Evolutionary conservation across 2,329 filamentous ascomycete genomes (phyloP), one percentile per base, ranked within the genome.

Genomic region (Pestalotiopsis sp.): DNA sequence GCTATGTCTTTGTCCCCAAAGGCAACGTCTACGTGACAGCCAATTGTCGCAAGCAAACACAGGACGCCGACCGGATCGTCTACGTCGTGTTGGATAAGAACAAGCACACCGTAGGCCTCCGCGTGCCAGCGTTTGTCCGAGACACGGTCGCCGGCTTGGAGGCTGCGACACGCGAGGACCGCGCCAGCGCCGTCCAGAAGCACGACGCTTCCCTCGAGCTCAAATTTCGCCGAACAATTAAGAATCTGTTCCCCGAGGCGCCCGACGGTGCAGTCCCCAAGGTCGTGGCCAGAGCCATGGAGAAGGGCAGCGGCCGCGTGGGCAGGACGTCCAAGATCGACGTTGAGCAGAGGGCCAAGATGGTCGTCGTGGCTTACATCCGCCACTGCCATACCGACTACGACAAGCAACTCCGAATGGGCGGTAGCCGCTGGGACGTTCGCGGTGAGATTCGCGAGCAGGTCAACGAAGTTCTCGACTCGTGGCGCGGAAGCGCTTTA

Each of bases 281-380:
- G 3, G 76, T 86, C 13, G 71, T 86, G 2, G 76, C 71, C 56
- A 81, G 82, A 56, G 79, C 85, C 0, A 81, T 85, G 70, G 72
- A 77, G 71, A 88, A 87, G 74, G 71, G 79, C 25, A 84, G 80
- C 57, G 75, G 84, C 1, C 78, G 85, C 11, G 85, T 88, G 1
- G 86, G 85, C 2, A 77, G 86, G 64, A 82, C 81, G 1, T 75
- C 74, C 1, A 82, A 70, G 59, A 73, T 85, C 5, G 74, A 75
- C 0, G 60, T 84, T 45, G 74, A 76, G 6, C 73, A 78, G 14
- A 85, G 81, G 70, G 84, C 82, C 4, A 71, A 75, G 60, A 77
- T 86, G 27, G 86, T 84, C 2, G 84, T 87, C 13, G 75, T 80
- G 25, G 86, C 86, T 3, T 83, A 87, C 70, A 79, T 85, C 4